Percentiles rank a stretch among this genome's conserved stretches.
Conservation (phyloP, 805 yeast genomes). For the Yamadazyma philogaea region DNA sequence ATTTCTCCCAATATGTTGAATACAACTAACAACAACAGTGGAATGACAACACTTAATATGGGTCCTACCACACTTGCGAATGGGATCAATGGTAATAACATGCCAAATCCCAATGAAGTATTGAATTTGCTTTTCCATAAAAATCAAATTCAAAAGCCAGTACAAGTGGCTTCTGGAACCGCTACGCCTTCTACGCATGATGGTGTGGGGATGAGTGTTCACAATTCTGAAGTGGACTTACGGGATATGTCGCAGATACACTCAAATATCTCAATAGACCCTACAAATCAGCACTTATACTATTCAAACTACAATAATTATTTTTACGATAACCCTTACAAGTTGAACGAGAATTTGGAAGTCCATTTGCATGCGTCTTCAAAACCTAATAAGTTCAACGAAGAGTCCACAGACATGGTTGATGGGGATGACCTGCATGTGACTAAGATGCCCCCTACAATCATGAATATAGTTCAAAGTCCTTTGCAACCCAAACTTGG, state of each 20-base stretch:
- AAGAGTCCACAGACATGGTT: slow-evolving; percentile 24
- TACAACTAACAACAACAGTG: neutral
- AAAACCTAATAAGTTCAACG: slow-evolving; percentile 15
- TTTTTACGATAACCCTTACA: slow-evolving; percentile 39
- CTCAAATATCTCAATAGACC: slow-evolving; percentile 24
- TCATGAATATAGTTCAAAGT: slow-evolving; percentile 48
- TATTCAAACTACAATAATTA: slow-evolving; percentile 39
- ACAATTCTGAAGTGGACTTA: slow-evolving; percentile 5
- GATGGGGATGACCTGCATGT: slow-evolving; percentile 33
- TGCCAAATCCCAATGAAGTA: slow-evolving; percentile 28
- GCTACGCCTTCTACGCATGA: slow-evolving; percentile 6
- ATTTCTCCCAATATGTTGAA: slow-evolving; percentile 6
- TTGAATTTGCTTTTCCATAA: slow-evolving; percentile 53
- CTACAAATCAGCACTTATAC: slow-evolving; percentile 34
- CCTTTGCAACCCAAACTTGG: slow-evolving; percentile 42
- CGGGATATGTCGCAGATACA: slow-evolving; percentile 9
- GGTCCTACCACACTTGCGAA: neutral
- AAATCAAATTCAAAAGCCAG: slow-evolving; percentile 19
- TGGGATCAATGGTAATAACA: neutral
- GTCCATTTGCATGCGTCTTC: slow-evolving; percentile 43
- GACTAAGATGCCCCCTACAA: slow-evolving; percentile 49
- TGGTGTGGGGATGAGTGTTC: slow-evolving; percentile 2
- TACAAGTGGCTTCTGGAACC: slow-evolving; percentile 1
- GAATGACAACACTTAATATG: neutral
- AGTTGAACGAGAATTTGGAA: slow-evolving; percentile 34